Percentiles rank a stretch among this genome's conserved stretches.
Evolutionary conservation across 768 basidiomycete genomes (phyloP).

Genomic region (Leucocoprinus sp.): DNA sequence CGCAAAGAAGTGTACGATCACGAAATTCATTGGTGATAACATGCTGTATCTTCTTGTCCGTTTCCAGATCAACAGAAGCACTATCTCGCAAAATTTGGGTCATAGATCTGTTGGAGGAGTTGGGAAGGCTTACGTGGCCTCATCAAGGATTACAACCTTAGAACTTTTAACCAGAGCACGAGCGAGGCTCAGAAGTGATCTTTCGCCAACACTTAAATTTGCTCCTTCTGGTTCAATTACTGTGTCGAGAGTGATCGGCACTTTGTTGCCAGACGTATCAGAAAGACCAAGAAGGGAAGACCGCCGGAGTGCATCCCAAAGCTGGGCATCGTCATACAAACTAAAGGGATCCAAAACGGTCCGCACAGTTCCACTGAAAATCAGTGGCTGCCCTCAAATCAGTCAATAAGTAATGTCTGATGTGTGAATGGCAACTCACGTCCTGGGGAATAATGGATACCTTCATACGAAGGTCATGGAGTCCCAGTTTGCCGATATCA

Average conservation of each 20-base stretch:
- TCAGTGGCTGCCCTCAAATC: slow-evolving; percentile 5
- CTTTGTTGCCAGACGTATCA: slow-evolving; percentile 35
- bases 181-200: slow-evolving; percentile 69
- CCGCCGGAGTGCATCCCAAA: slow-evolving; percentile 70
- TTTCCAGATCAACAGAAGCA: slow-evolving; percentile 72
- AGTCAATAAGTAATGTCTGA: not conserved
- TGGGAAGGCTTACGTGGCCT: slow-evolving; percentile 43
- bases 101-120: not conserved
- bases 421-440: slow-evolving; percentile 25
- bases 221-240: slow-evolving; percentile 68
- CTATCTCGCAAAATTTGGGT: slow-evolving; percentile 7
- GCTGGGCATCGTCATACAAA: slow-evolving; percentile 50
- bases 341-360: slow-evolving; percentile 54
- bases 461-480: slow-evolving; percentile 51
- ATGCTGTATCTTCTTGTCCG: slow-evolving; percentile 73
- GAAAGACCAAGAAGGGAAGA: slow-evolving; percentile 31
- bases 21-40: slow-evolving; percentile 71
- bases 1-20: slow-evolving; percentile 68
- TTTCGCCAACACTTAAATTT: slow-evolving; percentile 65
- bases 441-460: slow-evolving; percentile 67
- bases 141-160: slow-evolving; percentile 71
- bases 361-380: slow-evolving; percentile 37
- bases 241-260: slow-evolving; percentile 66
- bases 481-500: slow-evolving; percentile 62
- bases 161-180: slow-evolving; percentile 74